Percentiles rank a stretch among this genome's conserved stretches.
Conservation (phyloP, 1,284 basidiomycete species). For the Ganoderma resinaceum region DNA sequence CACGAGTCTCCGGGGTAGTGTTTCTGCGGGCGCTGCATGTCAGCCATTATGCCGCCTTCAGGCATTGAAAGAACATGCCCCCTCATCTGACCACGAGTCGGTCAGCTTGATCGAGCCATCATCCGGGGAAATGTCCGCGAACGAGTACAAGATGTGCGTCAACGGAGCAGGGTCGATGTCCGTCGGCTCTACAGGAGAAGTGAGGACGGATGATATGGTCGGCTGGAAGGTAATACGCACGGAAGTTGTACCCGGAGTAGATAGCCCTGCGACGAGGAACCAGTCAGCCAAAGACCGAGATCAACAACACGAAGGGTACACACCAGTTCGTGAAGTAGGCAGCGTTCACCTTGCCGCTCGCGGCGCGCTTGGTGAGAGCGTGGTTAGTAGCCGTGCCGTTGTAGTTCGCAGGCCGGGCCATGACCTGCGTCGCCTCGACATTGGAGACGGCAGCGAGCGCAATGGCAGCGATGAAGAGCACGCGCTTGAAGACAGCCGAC, state of each 20-base stretch:
- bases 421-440: constrained; percentile 57
- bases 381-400: constrained; percentile 45
- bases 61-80: constrained; percentile 50
- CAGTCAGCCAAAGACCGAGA: constrained; percentile 17
- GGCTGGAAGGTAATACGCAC: constrained; percentile 44
- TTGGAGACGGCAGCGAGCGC: constrained; percentile 34
- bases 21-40: constrained; percentile 51
- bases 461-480: constrained; percentile 30
- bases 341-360: constrained; percentile 55
- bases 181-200: constrained; percentile 57
- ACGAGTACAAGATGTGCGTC: constrained; percentile 85
- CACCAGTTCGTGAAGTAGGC: constrained; percentile 77
- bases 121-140: constrained; percentile 79
- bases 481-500: constrained; percentile 28
- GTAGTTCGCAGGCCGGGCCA: constrained; percentile 61
- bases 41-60: neutral
- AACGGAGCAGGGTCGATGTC: constrained; percentile 61
- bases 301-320: constrained; percentile 7
- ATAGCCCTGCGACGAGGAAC: constrained; percentile 65
- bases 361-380: constrained; percentile 51
- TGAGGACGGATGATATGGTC: neutral
- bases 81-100: constrained; percentile 84
- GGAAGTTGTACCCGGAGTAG: constrained; percentile 77
- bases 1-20: constrained; percentile 70
- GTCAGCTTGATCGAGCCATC: constrained; percentile 76